These are phyloP conservation scores for Opeltia flavorubescens DNA, from an alignment of 495 filamentous ascomycete species.

Conservation along the genomic window DNA sequence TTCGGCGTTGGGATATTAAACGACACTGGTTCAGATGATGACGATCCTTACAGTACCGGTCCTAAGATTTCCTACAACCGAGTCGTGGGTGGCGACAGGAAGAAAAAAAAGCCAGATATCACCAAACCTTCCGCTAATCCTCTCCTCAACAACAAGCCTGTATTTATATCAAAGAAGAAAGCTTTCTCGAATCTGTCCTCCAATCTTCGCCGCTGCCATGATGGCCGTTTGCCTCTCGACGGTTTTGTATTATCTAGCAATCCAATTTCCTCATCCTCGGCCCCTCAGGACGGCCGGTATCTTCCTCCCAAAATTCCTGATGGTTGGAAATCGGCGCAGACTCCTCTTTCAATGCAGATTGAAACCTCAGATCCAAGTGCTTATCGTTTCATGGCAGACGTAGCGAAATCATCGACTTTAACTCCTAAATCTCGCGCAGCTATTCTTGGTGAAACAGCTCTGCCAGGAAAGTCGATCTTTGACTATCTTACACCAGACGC, in stretches of 20 bases:
- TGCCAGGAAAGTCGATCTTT: slow-evolving; percentile 91
- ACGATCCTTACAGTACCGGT: slow-evolving; percentile 86
- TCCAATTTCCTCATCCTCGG: too few relatives aligned
- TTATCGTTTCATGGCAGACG: slow-evolving; percentile 59
- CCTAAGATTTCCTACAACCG: slow-evolving; percentile 84
- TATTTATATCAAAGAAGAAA: slow-evolving; percentile 66
- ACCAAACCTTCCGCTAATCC: slow-evolving; percentile 41
- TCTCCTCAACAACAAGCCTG: slow-evolving; percentile 50
- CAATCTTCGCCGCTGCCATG: slow-evolving; percentile 67
- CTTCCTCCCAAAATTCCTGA: slow-evolving; percentile 47
- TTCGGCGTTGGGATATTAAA: slow-evolving; percentile 88
- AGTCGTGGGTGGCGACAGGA: slow-evolving; percentile 72
- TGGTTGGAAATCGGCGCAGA: slow-evolving; percentile 61
- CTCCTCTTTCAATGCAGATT: slow-evolving; percentile 10
- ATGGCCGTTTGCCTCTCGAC: slow-evolving; percentile 72
- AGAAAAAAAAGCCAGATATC: slow-evolving; percentile 44
- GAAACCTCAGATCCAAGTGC: slow-evolving; percentile 18
- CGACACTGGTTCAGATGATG: slow-evolving; percentile 93
- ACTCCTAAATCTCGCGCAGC: slow-evolving; percentile 69
- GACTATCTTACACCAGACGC: slow-evolving; percentile 78
- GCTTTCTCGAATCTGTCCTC: slow-evolving; percentile 38
- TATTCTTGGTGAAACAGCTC: slow-evolving; percentile 63
- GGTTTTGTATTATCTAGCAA: slow-evolving; percentile 65
- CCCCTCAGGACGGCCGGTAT: slow-evolving; percentile 38
- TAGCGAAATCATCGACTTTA: slow-evolving; percentile 59